A percentile compares a stretch with the other conserved stretches of the same genome.
phyloP scores from a whole-genome alignment of 352 stramenopile genomes.

The Pythium brassicae region DNA sequence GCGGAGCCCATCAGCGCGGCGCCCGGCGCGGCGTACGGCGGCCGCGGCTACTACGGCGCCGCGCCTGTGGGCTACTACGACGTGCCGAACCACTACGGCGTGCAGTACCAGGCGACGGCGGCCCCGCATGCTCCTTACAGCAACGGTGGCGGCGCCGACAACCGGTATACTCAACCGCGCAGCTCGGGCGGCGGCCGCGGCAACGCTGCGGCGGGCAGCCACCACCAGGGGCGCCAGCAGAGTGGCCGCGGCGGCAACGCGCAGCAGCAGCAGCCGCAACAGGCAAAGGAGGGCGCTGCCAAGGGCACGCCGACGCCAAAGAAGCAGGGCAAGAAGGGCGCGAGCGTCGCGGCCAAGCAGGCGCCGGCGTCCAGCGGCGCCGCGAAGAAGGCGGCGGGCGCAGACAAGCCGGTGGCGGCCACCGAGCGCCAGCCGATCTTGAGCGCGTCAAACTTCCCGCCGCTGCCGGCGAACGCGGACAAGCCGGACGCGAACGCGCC shows the following conservation, averaged over 20 bases:
- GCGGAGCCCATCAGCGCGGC: constrained; percentile 39
- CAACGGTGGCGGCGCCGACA: constrained; percentile 27
- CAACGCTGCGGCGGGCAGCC: constrained; percentile 8
- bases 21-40: constrained; percentile 37
- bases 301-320: constrained; percentile 54
- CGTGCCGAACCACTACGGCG: constrained; percentile 42
- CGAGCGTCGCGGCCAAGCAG: constrained; percentile 31
- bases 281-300: constrained; percentile 34
- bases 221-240: constrained; percentile 18
- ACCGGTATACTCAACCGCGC: constrained; percentile 32
- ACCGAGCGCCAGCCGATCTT: constrained; percentile 71
- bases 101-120: constrained; percentile 48
- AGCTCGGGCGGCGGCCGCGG: constrained; percentile 13
- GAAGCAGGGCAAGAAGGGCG: constrained; percentile 56
- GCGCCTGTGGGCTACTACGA: constrained; percentile 64
- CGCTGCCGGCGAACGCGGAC: constrained; percentile 41
- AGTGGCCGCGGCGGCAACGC: constrained; percentile 21
- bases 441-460: constrained; percentile 81
- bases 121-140: constrained; percentile 35
- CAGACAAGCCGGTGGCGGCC: constrained; percentile 8
- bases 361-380: constrained; percentile 18
- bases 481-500: constrained; percentile 33
- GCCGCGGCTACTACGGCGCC: constrained; percentile 64
- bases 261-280: constrained; percentile 25
- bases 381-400: constrained; percentile 24